Conservation (phyloP, 768 basidiomycete genomes). For the Exsudoporus frostii region DNA sequence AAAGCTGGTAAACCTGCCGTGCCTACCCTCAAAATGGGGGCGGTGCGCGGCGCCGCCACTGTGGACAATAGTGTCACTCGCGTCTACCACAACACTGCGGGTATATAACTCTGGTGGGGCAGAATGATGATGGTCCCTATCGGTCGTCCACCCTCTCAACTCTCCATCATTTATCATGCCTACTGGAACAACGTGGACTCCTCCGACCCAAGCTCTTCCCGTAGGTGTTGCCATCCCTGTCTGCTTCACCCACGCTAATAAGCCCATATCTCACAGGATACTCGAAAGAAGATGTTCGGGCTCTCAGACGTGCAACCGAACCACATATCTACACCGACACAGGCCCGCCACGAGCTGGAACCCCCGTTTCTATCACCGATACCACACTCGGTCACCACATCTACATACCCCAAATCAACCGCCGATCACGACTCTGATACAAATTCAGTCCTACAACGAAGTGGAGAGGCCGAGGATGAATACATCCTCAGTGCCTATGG, state of each 20-base stretch:
- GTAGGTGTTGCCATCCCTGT: neutral
- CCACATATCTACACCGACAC: neutral
- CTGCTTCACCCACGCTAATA: neutral
- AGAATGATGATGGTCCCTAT: neutral
- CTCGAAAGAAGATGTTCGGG: neutral
- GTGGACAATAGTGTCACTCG: slow-evolving; percentile 10
- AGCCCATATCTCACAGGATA: slow-evolving; percentile 3
- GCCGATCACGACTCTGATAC: neutral
- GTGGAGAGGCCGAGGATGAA: slow-evolving; percentile 30
- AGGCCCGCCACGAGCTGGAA: neutral
- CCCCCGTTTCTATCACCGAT: neutral
- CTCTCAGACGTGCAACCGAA: neutral
- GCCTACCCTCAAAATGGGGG: neutral
- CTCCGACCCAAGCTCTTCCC: neutral
- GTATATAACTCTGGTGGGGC: slow-evolving; percentile 11
- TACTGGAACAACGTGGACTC: neutral
- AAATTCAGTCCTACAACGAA: neutral
- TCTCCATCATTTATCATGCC: slow-evolving; percentile 9
- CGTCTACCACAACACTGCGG: slow-evolving; percentile 3
- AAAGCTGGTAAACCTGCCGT: neutral
- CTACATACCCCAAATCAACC: neutral
- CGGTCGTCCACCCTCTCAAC: neutral
- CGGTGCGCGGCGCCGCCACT: neutral
- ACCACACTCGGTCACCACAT: neutral
- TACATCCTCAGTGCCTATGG: slow-evolving; percentile 44